phyloP scores from a whole-genome alignment of 805 yeast genomes.

The Lachancea sp. region DNA sequence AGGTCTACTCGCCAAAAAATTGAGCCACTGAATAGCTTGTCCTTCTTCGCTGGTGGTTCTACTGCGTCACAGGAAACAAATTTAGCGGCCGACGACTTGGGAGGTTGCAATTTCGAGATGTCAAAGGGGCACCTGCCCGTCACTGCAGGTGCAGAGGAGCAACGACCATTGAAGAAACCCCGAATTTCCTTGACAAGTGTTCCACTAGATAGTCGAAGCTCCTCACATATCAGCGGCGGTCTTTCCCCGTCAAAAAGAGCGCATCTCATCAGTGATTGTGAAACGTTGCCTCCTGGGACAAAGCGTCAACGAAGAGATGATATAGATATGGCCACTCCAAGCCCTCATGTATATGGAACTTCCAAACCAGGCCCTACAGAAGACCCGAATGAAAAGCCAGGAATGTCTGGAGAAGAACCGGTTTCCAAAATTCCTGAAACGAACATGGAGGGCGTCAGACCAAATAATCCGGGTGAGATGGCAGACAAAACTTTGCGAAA shows the following conservation, averaged over 20 bases:
- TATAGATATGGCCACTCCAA: too few relatives aligned
- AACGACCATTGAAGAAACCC: slow-evolving; percentile 1
- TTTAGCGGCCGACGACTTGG: not conserved
- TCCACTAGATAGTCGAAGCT: not conserved
- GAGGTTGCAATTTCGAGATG: not conserved
- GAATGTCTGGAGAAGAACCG: too few relatives aligned
- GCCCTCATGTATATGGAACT: too few relatives aligned
- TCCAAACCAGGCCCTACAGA: too few relatives aligned
- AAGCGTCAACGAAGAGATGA: too few relatives aligned
- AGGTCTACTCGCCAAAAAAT: slow-evolving; percentile 23
- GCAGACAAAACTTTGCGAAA: not conserved
- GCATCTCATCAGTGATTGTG: too few relatives aligned
- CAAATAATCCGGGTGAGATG: not conserved
- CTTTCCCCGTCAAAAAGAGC: too few relatives aligned
- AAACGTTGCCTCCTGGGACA: too few relatives aligned
- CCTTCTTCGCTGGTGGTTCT: slow-evolving; percentile 37
- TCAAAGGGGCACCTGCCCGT: not conserved
- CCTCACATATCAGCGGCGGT: too few relatives aligned
- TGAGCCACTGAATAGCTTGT: slow-evolving; percentile 33
- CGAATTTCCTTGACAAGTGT: not conserved
- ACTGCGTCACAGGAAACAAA: not conserved
- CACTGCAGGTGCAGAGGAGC: not conserved
- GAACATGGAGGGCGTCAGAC: not conserved
- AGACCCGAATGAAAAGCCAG: too few relatives aligned
- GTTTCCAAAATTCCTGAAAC: too few relatives aligned